Conservation (phyloP, 371 early-diverging fungal genomes). For the Rhizopus microsporus region DNA sequence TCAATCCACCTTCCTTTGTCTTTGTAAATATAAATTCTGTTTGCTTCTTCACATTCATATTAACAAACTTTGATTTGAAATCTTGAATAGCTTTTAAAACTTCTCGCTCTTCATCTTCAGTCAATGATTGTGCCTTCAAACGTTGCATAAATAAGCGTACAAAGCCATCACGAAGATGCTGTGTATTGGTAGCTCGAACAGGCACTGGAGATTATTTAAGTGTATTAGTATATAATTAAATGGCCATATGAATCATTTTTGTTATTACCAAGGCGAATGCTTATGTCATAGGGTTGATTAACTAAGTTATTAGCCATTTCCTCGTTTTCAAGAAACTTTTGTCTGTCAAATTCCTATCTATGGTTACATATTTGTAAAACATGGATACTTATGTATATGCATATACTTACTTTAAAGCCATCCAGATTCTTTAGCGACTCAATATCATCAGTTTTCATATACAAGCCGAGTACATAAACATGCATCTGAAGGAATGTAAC, state of each 20-base stretch:
- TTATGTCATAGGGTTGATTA: constrained; percentile 46
- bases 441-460: constrained; percentile 54
- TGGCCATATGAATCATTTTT: background rate
- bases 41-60: constrained; percentile 59
- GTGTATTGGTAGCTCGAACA: constrained; percentile 62
- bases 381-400: background rate
- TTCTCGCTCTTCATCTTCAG: constrained; percentile 48
- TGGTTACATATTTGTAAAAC: background rate
- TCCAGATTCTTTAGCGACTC: constrained; percentile 21
- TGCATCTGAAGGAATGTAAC: constrained; percentile 69
- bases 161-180: constrained; percentile 76
- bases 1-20: constrained; percentile 55
- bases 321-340: constrained; percentile 34
- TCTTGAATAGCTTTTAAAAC: constrained; percentile 58
- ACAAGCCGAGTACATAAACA: constrained; percentile 69
- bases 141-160: constrained; percentile 56
- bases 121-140: constrained; percentile 42
- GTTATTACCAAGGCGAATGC: constrained; percentile 44
- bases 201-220: constrained; percentile 38
- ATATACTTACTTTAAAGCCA: constrained; percentile 40
- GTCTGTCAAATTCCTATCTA: constrained; percentile 38
- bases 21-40: constrained; percentile 66
- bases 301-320: constrained; percentile 36
- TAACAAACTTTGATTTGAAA: constrained; percentile 65
- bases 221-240: background rate